Percentiles rank a stretch among this genome's conserved stretches.
phyloP scores from a whole-genome alignment of 805 yeast species.

The Saccharomycopsis fodiens region DNA sequence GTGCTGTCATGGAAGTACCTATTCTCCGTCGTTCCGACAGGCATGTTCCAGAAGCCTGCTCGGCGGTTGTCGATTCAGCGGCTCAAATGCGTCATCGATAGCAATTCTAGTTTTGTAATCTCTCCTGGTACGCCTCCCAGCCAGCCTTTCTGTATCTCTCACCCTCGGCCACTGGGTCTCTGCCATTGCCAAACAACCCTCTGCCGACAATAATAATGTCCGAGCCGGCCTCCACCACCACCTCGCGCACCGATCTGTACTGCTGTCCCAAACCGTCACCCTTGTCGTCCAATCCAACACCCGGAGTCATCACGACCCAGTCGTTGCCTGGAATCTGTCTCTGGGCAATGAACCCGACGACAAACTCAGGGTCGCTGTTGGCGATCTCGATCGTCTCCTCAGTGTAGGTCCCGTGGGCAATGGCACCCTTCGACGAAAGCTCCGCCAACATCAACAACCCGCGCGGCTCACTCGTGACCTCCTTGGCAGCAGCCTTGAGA shows the following conservation, averaged over 20 bases:
- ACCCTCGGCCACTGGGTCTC: conserved; percentile 86
- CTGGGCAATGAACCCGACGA: conserved; percentile 95
- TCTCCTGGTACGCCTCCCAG: conserved; percentile 77
- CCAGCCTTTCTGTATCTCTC: conserved; percentile 88
- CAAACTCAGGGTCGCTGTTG: conserved; percentile 77
- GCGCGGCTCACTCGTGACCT: conserved; percentile 66
- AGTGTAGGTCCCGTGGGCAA: conserved; percentile 91
- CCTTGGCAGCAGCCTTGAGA: conserved; percentile 65
- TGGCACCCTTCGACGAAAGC: conserved; percentile 85
- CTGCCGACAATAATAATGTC: conserved; percentile 98
- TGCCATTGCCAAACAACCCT: conserved; percentile 89
- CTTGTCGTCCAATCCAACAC: conserved; percentile 94
- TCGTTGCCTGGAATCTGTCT: conserved; percentile 81
- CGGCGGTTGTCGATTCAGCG: too few species aligned
- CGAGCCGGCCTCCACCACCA: conserved; percentile 65
- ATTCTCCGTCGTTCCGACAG: too few species aligned
- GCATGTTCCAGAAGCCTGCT: too few species aligned
- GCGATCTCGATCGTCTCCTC: conserved; percentile 84
- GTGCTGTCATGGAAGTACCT: too few species aligned
- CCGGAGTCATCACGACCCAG: conserved; percentile 97
- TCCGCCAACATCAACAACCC: conserved; percentile 95
- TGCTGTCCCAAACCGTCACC: conserved; percentile 97
- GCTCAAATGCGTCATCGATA: too few species aligned
- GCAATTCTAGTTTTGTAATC: conserved; percentile 21
- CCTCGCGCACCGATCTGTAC: conserved; percentile 86